Evolutionary conservation across 495 filamentous ascomycete genomes (phyloP).

Genomic region (Penicillium samsonianum): DNA sequence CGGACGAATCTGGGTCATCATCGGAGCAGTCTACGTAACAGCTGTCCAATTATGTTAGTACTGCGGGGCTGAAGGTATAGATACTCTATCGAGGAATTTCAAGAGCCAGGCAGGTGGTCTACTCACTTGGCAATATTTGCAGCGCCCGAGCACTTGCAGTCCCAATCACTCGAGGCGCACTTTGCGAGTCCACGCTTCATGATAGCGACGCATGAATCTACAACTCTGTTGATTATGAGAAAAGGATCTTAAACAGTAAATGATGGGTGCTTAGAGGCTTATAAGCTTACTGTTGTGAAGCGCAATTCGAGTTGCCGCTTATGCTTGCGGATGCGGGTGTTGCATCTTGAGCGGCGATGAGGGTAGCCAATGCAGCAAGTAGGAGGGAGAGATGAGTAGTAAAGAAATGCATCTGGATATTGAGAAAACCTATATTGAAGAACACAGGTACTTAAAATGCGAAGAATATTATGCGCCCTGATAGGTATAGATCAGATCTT

Average conservation of each 20-base stretch:
- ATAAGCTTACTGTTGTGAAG: constrained; percentile 18
- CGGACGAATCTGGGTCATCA: constrained; percentile 13
- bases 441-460: not conserved
- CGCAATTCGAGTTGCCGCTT: constrained; percentile 14
- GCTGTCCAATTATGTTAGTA: constrained; percentile 10
- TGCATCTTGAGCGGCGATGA: constrained; percentile 19
- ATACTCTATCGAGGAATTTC: not conserved
- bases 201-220: constrained; percentile 21
- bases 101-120: not conserved
- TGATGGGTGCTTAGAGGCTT: not conserved
- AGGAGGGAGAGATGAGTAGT: constrained; percentile 11
- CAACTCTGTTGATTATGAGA: constrained; percentile 19
- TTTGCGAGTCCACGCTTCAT: constrained; percentile 21
- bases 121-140: constrained; percentile 33
- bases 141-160: constrained; percentile 29
- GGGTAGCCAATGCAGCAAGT: constrained; percentile 9
- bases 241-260: not conserved
- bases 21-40: constrained; percentile 28
- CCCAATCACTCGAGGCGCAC: constrained; percentile 23
- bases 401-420: constrained; percentile 6
- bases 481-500: not conserved
- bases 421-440: no score
- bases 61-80: not conserved
- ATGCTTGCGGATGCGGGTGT: constrained; percentile 6
- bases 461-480: not conserved